phyloP scores from a whole-genome alignment of 495 filamentous ascomycete species.

The Hypoxylon perforatum region DNA sequence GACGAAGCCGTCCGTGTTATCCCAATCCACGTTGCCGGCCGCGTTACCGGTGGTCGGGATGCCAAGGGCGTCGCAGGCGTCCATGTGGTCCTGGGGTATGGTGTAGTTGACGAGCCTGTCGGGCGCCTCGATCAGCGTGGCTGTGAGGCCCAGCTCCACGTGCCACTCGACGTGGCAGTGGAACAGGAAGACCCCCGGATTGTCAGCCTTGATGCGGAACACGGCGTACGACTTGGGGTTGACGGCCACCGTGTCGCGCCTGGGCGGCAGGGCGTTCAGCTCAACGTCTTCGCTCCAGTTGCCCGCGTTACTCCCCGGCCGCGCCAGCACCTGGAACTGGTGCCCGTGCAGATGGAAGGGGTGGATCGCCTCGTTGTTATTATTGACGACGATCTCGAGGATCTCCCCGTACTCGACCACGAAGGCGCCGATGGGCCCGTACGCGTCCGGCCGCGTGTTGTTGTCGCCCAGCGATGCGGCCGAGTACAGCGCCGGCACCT shows the following conservation, averaged over 20 bases:
- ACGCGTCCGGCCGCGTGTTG: conserved; percentile 72
- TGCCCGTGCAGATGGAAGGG: conserved; percentile 76
- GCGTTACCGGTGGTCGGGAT: conserved; percentile 75
- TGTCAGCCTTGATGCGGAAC: conserved; percentile 68
- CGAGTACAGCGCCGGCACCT: conserved; percentile 83
- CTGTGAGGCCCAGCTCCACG: conserved; percentile 75
- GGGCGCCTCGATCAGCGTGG: conserved; percentile 78
- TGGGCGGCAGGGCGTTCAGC: conserved; percentile 56
- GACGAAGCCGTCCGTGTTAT: conserved; percentile 67
- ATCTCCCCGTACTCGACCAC: conserved; percentile 72
- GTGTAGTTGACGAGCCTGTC: conserved; percentile 63
- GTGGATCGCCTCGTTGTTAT: conserved; percentile 70
- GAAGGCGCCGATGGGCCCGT: conserved; percentile 79
- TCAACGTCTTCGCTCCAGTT: conserved; percentile 54
- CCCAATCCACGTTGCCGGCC: conserved; percentile 72
- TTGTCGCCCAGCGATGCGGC: conserved; percentile 70
- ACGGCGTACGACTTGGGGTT: conserved; percentile 65
- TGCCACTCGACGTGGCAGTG: conserved; percentile 90
- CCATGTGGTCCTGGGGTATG: conserved; percentile 72
- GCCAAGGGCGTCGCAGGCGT: conserved; percentile 64
- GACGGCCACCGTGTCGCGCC: conserved; percentile 65
- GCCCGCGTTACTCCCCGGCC: conserved; percentile 55
- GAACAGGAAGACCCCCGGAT: conserved; percentile 83
- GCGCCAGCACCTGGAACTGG: conserved; percentile 77
- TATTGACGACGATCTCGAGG: conserved; percentile 85